Evolutionary conservation across 176 grass and related monocot genomes (phyloP).

Genomic region (Themeda triandra): DNA sequence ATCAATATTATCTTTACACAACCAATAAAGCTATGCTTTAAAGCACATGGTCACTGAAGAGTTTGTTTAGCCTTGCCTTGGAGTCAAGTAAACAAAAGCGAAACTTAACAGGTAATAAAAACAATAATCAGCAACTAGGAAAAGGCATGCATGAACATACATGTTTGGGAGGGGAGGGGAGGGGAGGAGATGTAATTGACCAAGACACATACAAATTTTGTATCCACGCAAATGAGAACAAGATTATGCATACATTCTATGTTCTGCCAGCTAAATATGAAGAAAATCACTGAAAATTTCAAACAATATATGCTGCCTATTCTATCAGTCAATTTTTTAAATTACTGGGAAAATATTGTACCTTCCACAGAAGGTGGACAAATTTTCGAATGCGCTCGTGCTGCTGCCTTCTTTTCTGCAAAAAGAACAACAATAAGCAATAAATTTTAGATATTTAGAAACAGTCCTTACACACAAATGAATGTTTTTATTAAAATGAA

Average conservation of each 20-base stretch:
- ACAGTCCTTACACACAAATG: neutral
- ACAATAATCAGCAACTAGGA: neutral
- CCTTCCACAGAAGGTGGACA: constrained; percentile 98
- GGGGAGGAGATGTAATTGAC: neutral
- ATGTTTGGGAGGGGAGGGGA: neutral
- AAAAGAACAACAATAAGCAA: constrained; percentile 14
- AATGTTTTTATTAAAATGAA: neutral
- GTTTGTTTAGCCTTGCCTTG: neutral
- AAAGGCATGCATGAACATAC: neutral
- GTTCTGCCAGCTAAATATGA: neutral
- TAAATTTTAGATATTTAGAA: neutral
- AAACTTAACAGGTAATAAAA: neutral
- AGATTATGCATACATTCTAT: neutral
- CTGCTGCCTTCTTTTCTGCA: constrained; percentile 86
- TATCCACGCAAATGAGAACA: neutral
- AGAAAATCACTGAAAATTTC: neutral
- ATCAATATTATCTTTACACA: neutral
- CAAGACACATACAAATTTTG: neutral
- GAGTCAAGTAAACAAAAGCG: neutral
- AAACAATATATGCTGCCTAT: neutral
- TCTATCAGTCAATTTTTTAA: neutral
- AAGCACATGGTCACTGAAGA: neutral
- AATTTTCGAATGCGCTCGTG: constrained; percentile 72
- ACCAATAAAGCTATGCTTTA: neutral
- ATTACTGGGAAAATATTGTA: constrained; percentile 21